Evolutionary conservation across 495 filamentous ascomycete species (phyloP).

Genomic region (Clavariopsis aquatica): DNA sequence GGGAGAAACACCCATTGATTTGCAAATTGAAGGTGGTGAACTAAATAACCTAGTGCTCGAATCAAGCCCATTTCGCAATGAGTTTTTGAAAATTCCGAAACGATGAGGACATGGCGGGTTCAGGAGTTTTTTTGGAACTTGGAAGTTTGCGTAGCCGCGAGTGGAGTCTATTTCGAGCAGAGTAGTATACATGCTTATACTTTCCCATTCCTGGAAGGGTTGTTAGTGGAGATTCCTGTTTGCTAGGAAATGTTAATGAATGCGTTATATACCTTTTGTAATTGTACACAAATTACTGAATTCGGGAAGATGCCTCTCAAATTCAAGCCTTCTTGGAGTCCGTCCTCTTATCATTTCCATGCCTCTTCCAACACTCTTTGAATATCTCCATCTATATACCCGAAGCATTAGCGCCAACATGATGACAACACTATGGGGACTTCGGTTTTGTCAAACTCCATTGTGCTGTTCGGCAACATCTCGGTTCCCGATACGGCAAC

Average conservation of each 20-base stretch:
- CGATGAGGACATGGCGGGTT: not conserved
- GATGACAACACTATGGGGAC: too few relatives aligned
- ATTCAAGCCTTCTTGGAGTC: constrained; percentile 63
- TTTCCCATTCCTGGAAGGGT: not conserved
- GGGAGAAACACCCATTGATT: constrained; percentile 50
- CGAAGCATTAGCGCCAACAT: not conserved
- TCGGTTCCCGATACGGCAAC: constrained; percentile 14
- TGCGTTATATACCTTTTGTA: constrained; percentile 1
- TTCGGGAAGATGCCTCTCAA: not conserved
- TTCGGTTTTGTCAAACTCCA: too few relatives aligned
- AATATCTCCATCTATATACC: constrained; percentile 82
- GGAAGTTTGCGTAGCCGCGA: not conserved
- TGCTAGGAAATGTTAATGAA: too few relatives aligned
- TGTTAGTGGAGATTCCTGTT: too few relatives aligned
- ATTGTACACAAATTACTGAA: not conserved
- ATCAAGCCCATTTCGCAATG: not conserved
- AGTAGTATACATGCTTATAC: not conserved
- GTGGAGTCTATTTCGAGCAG: not conserved
- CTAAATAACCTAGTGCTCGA: not conserved
- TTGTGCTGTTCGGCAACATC: constrained; percentile 17
- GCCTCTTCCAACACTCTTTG: constrained; percentile 86
- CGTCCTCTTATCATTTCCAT: constrained; percentile 85
- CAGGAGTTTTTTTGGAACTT: not conserved
- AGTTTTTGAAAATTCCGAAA: not conserved
- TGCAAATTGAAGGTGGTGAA: constrained; percentile 18